A percentile compares a stretch with the other conserved stretches of the same genome.
Evolutionary conservation across 495 filamentous ascomycete genomes (phyloP).

Genomic region (Xylaria venustula): DNA sequence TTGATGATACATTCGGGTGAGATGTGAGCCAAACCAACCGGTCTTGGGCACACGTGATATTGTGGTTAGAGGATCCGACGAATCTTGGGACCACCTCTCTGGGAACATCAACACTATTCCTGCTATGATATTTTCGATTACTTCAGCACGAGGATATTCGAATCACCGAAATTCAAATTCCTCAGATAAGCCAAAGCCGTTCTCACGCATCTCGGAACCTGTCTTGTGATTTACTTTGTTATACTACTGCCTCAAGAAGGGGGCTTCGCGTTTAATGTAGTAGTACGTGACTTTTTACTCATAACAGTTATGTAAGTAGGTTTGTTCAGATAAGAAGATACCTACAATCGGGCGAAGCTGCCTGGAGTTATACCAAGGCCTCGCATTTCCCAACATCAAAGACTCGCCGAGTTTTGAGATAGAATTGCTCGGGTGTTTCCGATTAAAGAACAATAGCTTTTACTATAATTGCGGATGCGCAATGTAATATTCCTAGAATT

Average conservation of each 20-base stretch:
- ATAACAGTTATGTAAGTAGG: too few relatives aligned
- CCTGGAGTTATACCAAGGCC: too few relatives aligned
- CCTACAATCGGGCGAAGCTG: too few relatives aligned
- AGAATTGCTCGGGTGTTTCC: too few relatives aligned
- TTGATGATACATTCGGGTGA: constrained; percentile 9
- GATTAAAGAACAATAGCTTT: too few relatives aligned
- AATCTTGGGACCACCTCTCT: constrained; percentile 1
- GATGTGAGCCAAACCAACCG: neutral
- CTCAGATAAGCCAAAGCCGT: neutral
- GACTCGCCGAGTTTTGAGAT: too few relatives aligned
- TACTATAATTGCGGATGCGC: too few relatives aligned
- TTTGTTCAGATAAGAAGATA: too few relatives aligned
- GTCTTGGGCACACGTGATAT: neutral
- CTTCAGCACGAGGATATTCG: neutral
- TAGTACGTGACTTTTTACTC: neutral
- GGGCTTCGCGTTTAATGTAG: too few relatives aligned
- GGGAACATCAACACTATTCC: neutral
- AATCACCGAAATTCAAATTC: neutral
- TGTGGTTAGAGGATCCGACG: neutral
- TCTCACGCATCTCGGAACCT: neutral
- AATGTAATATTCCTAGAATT: too few relatives aligned
- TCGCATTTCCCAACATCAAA: too few relatives aligned
- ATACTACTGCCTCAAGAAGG: neutral
- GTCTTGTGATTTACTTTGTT: neutral
- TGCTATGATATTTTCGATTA: neutral